phyloP scores from a whole-genome alignment of 768 basidiomycete species.

The Suillus placidus region DNA sequence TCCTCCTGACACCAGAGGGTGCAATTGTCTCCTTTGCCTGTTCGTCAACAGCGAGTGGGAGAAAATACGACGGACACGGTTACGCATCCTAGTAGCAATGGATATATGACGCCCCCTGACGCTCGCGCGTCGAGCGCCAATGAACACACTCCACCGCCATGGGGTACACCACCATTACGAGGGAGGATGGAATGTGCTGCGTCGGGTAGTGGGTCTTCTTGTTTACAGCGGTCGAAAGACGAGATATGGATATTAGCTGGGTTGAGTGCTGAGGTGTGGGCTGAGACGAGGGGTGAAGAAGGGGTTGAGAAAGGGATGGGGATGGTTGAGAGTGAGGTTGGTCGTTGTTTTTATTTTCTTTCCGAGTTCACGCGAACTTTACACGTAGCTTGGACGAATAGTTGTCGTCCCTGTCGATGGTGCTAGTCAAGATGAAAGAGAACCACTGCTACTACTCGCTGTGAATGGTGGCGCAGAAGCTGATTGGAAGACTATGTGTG shows the following conservation, averaged over 20 bases:
- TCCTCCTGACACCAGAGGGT: slow-evolving; percentile 73
- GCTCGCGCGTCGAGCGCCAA: background rate
- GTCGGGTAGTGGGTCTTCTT: background rate
- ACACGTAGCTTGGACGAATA: slow-evolving; percentile 64
- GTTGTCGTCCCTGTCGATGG: slow-evolving; percentile 63
- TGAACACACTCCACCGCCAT: background rate
- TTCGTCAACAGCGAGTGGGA: slow-evolving; percentile 35
- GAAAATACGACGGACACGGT: background rate
- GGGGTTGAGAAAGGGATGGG: slow-evolving; percentile 35
- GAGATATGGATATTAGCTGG: slow-evolving; percentile 74
- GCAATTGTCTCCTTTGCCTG: slow-evolving; percentile 71
- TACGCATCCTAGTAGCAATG: background rate
- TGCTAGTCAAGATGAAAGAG: slow-evolving; percentile 25
- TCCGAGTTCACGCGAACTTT: slow-evolving; percentile 4
- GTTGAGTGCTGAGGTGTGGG: slow-evolving; percentile 76
- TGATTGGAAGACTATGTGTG: slow-evolving; percentile 67
- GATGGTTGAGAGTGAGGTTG: slow-evolving; percentile 80
- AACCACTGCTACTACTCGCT: slow-evolving; percentile 70
- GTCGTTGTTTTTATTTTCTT: slow-evolving; percentile 18
- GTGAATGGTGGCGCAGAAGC: slow-evolving; percentile 62
- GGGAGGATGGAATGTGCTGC: background rate
- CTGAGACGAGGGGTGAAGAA: slow-evolving; percentile 62
- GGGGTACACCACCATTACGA: background rate
- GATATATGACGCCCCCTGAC: background rate
- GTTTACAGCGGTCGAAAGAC: slow-evolving; percentile 57